phyloP scores from a whole-genome alignment of 805 yeast species.

The fission yeast (Schizosaccharomyces pombe) region DNA sequence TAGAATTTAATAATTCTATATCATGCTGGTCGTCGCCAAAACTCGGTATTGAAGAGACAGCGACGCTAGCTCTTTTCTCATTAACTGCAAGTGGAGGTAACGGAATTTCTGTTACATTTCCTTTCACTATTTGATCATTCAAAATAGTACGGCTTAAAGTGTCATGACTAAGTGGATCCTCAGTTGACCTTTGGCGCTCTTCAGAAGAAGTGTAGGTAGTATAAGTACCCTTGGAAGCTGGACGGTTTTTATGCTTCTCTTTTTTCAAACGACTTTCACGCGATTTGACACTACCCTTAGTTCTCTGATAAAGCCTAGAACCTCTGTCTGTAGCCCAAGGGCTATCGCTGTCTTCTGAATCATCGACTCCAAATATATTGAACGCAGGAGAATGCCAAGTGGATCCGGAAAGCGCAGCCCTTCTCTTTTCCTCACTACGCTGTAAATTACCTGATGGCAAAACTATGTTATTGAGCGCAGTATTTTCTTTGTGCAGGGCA shows the following conservation, averaged over 20 bases:
- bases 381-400: conserved; percentile 10
- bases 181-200: too few species aligned
- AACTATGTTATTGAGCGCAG: conserved; percentile 8
- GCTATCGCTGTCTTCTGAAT: too few species aligned
- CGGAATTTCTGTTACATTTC: neutral
- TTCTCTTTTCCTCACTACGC: conserved; percentile 7
- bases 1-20: neutral
- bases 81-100: neutral
- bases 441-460: conserved; percentile 7
- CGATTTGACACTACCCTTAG: too few species aligned
- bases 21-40: neutral
- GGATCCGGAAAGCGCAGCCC: conserved; percentile 8
- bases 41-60: neutral
- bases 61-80: neutral
- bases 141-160: neutral
- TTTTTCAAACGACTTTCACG: too few species aligned
- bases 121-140: neutral
- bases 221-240: neutral
- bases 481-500: conserved; percentile 7
- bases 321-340: too few species aligned
- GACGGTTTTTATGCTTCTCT: neutral
- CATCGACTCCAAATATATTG: neutral
- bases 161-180: neutral
- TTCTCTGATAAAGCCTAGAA: neutral
- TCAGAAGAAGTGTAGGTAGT: too few species aligned